Evolutionary conservation across 2,329 filamentous ascomycete genomes (phyloP), one percentile per base, ranked within the genome.

Genomic region (Ceratocystis albifundus): DNA sequence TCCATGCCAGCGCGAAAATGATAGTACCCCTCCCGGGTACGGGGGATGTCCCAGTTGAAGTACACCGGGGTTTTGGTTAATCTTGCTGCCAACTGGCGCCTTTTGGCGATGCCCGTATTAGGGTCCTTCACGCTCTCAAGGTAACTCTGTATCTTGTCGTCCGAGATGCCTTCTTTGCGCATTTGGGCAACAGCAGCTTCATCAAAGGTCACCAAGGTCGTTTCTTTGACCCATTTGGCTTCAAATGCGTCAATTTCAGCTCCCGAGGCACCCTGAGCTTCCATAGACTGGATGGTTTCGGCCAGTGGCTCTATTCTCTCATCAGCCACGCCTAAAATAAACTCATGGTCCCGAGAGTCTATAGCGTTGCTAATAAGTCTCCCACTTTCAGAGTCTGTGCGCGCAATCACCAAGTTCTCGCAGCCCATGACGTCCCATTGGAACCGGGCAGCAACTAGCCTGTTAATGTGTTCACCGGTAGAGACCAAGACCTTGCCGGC

Each of bases 351-450:
- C 67, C 94, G 88, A 4, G 91, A 88, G 73, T 99, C 94, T 69
- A 99, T 88, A 15, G 91, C 90, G 68, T 88, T 96, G 67, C 88
- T 95, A 66, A 99, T 81, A 25, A 99, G 82, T 74, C 87, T 92
- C 59, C 93, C 94, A 69, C 90, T 96, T 76, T 97, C 94, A 0
- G 91, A 95, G 75, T 99, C 94, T 1, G 94, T 97, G 67, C 94
- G 87, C 2, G 94, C 94, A 73, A 99, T 94, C 53, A 97, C 85
- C 3, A 97, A 82, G 75, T 96, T 97, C 78, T 99, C 94, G 64
- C 85, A 87, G 61, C 93, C 94, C 93, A 99, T 97, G 71, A 96
- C 82, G 73, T 99, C 94, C 93, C 93, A 99, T 74, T 99, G 94
- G 78, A 96, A 96, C 68, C 94, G 87, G 2, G 93, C 87, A 1